A percentile compares a stretch with the other conserved stretches of the same genome.
phyloP scores from a whole-genome alignment of 2,329 filamentous ascomycete species.

The Mycocentrospora acerina region DNA sequence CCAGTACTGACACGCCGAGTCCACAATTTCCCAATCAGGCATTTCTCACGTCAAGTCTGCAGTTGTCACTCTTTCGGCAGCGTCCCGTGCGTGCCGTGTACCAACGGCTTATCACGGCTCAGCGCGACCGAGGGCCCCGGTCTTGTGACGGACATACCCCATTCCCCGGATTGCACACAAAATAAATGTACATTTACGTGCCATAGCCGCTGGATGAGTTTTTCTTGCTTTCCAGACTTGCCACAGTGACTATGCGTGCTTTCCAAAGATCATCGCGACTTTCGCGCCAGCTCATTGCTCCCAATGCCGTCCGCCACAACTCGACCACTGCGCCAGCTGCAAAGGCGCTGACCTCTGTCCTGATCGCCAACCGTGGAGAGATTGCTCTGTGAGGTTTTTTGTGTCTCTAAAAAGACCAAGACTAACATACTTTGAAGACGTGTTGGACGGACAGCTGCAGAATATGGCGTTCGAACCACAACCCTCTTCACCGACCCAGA shows the following conservation, averaged over 20 bases:
- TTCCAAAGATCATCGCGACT: slow-evolving; percentile 35
- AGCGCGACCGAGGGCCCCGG: slow-evolving; percentile 5
- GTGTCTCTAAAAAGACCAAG: background rate
- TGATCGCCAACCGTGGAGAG: slow-evolving; percentile 96
- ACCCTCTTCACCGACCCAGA: slow-evolving; percentile 96
- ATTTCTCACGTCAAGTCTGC: too few relatives aligned
- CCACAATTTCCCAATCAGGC: background rate
- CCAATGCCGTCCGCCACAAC: slow-evolving; percentile 34
- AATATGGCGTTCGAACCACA: slow-evolving; percentile 88
- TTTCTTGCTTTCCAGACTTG: slow-evolving; percentile 6
- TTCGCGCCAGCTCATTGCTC: slow-evolving; percentile 37
- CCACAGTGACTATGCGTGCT: slow-evolving; percentile 37
- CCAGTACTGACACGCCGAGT: too few relatives aligned
- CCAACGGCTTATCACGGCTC: slow-evolving; percentile 9
- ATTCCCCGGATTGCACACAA: slow-evolving; percentile 13
- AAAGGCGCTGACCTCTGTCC: slow-evolving; percentile 67
- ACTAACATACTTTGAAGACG: slow-evolving; percentile 51
- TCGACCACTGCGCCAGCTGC: slow-evolving; percentile 28
- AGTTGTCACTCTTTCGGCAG: too few relatives aligned
- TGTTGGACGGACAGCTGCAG: slow-evolving; percentile 82
- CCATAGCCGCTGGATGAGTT: too few relatives aligned
- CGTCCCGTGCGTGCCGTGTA: too few relatives aligned
- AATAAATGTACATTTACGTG: slow-evolving; percentile 13
- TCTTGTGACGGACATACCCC: slow-evolving; percentile 11
- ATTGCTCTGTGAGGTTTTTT: slow-evolving; percentile 69